phyloP scores from a whole-genome alignment of 345 rosid species.

The Hibiscus tridactylites region DNA sequence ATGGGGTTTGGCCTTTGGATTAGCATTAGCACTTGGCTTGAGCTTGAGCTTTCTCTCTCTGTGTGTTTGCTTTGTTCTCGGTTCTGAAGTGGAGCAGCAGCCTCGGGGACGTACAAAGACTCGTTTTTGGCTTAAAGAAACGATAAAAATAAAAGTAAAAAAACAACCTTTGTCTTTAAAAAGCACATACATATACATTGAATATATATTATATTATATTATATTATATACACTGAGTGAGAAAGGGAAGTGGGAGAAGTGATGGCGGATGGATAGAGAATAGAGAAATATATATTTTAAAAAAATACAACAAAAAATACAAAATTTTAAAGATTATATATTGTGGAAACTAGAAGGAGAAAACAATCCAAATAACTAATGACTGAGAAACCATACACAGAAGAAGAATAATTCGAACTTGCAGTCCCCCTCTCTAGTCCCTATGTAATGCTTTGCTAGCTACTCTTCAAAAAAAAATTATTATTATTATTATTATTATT shows the following conservation, averaged over 20 bases:
- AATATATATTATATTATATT: too few species aligned
- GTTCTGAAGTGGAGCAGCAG: slow-evolving; percentile 38
- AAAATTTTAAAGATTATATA: too few species aligned
- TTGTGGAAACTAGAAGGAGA: neutral
- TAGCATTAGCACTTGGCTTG: neutral
- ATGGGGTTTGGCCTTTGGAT: neutral
- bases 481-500: too few species aligned
- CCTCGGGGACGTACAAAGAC: slow-evolving; percentile 31
- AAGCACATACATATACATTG: neutral
- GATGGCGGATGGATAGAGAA: neutral
- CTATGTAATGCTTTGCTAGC: too few species aligned
- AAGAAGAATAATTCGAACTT: slow-evolving; percentile 77
- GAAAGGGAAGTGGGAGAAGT: neutral
- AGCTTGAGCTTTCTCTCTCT: slow-evolving; percentile 8
- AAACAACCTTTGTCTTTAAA: neutral
- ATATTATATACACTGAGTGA: neutral
- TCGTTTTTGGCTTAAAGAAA: neutral
- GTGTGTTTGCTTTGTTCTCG: slow-evolving; percentile 13
- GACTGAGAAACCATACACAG: slow-evolving; percentile 27
- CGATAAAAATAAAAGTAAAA: neutral
- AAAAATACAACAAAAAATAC: too few species aligned
- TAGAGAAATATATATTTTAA: too few species aligned
- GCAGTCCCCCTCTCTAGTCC: slow-evolving; percentile 24
- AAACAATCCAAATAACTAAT: neutral
- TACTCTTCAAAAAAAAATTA: too few species aligned